Evolutionary conservation across 352 stramenopile genomes (phyloP).

Genomic region (Aphanomyces invadans): DNA sequence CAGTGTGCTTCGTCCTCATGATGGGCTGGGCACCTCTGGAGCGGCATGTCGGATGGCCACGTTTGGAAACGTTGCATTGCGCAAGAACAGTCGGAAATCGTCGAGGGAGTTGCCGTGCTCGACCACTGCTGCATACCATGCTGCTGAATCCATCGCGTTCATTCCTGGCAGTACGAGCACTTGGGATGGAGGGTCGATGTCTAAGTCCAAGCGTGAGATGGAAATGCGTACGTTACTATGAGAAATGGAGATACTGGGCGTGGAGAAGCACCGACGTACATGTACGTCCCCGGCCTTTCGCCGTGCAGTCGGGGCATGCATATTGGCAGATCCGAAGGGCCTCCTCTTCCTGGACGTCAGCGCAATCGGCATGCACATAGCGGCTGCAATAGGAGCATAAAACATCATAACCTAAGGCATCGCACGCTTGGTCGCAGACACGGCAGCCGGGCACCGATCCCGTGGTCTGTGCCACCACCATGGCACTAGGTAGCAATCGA

Average conservation of each 20-base stretch:
- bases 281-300: slow-evolving; percentile 31
- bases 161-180: not conserved
- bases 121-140: slow-evolving; percentile 40
- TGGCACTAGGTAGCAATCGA: not conserved
- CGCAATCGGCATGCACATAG: slow-evolving; percentile 51
- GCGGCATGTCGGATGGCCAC: not conserved
- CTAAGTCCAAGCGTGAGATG: too few species aligned
- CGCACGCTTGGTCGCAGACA: not conserved
- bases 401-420: not conserved
- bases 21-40: too few species aligned
- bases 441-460: not conserved
- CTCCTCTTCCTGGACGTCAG: slow-evolving; percentile 43
- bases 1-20: too few species aligned
- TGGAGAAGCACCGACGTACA: slow-evolving; percentile 1
- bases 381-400: slow-evolving; percentile 30
- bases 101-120: slow-evolving; percentile 32
- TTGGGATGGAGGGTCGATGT: not conserved
- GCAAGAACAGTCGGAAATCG: not conserved
- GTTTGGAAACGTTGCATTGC: slow-evolving; percentile 10
- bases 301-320: slow-evolving; percentile 37
- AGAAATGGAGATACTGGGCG: not conserved
- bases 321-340: slow-evolving; percentile 54
- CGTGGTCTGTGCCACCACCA: not conserved
- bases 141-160: slow-evolving; percentile 22
- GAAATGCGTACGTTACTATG: too few species aligned